Percentiles rank a stretch among this genome's conserved stretches.
phyloP scores from a whole-genome alignment of 2,329 filamentous ascomycete species.

The Fusarium falciforme region DNA sequence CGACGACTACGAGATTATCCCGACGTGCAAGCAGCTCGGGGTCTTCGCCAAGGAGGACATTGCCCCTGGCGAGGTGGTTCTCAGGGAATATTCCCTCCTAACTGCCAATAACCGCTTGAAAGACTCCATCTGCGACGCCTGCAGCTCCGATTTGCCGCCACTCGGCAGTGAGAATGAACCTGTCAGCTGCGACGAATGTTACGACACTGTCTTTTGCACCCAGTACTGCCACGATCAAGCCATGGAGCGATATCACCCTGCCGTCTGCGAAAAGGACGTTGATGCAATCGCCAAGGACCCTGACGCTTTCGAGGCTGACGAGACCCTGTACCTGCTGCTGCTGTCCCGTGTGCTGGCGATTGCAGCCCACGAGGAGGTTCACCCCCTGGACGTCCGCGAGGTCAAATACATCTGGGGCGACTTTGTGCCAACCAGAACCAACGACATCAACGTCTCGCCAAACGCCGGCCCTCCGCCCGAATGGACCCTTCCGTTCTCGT shows the following conservation, averaged over 20 bases:
- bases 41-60: conserved; percentile 90
- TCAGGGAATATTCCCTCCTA: conserved; percentile 86
- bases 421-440: conserved; percentile 65
- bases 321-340: conserved; percentile 72
- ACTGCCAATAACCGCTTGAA: conserved; percentile 91
- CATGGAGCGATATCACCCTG: conserved; percentile 70
- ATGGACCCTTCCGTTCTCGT: conserved; percentile 82
- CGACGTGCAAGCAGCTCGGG: conserved; percentile 81
- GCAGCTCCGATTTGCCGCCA: conserved; percentile 77
- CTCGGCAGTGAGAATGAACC: conserved; percentile 60
- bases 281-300: conserved; percentile 74
- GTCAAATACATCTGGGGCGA: conserved; percentile 78
- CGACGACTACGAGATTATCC: conserved; percentile 61
- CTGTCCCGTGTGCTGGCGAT: conserved; percentile 73
- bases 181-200: conserved; percentile 69
- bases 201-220: conserved; percentile 75
- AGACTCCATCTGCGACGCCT: conserved; percentile 90
- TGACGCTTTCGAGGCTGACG: conserved; percentile 68
- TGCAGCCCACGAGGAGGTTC: conserved; percentile 67
- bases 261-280: conserved; percentile 74
- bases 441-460: conserved; percentile 66
- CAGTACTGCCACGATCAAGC: conserved; percentile 69
- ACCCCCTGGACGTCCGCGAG: conserved; percentile 73
- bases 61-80: conserved; percentile 77
- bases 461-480: conserved; percentile 67